phyloP scores from a whole-genome alignment of 345 rosid genomes.

The Reutealis trisperma region DNA sequence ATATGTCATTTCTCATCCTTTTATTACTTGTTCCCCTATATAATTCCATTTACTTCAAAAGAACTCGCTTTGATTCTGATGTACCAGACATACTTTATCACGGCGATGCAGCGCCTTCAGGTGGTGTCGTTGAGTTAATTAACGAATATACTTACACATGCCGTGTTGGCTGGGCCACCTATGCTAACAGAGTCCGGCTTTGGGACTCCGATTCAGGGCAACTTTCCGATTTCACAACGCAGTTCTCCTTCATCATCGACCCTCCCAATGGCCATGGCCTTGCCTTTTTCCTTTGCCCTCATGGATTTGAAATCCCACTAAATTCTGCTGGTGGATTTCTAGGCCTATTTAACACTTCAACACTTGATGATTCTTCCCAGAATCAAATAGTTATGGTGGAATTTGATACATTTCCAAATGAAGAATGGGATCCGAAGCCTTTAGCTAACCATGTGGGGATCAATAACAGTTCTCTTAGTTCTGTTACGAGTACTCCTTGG shows the following conservation, averaged over 20 bases:
- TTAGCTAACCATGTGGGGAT: conserved; percentile 39
- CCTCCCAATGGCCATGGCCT: conserved; percentile 28
- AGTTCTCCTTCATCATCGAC: conserved; percentile 35
- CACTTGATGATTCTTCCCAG: conserved; percentile 3
- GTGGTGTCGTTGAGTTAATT: conserved; percentile 29
- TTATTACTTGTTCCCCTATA: conserved; percentile 2
- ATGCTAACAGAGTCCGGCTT: conserved; percentile 25
- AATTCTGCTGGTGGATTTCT: conserved; percentile 42
- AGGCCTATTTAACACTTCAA: conserved; percentile 36
- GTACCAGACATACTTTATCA: conserved; percentile 20
- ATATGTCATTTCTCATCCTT: background rate
- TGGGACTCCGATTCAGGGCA: conserved; percentile 31
- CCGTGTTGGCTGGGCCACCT: conserved; percentile 40
- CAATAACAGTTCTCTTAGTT: conserved; percentile 36
- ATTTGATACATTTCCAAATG: conserved; percentile 30
- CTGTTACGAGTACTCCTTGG: conserved; percentile 31
- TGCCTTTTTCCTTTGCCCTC: conserved; percentile 42
- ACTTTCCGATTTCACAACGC: conserved; percentile 34
- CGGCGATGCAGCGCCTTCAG: conserved; percentile 33
- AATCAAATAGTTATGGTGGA: conserved; percentile 31
- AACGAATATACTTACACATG: conserved; percentile 12
- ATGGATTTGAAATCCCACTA: conserved; percentile 38
- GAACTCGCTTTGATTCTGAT: conserved; percentile 18
- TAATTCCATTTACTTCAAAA: conserved; percentile 26
- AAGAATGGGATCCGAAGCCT: conserved; percentile 32